Conservation (phyloP, 352 stramenopile genomes). For the Pythium insidiosum region DNA sequence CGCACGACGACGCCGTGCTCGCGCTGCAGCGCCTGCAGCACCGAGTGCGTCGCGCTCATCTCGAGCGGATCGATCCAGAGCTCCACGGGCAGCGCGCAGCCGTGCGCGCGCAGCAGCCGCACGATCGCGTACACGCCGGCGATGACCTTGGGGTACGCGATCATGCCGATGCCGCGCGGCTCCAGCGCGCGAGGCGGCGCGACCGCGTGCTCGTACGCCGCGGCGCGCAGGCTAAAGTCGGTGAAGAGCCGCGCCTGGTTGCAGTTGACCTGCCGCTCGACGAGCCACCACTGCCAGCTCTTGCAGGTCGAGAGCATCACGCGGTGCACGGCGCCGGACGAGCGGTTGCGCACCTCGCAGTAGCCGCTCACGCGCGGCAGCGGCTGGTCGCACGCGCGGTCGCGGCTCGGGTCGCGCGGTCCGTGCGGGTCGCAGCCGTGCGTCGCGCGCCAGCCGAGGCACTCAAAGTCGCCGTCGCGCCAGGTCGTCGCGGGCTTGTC, state of each 20-base stretch:
- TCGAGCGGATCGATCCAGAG: slow-evolving; percentile 44
- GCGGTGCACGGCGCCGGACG: slow-evolving; percentile 36
- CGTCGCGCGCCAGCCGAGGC: slow-evolving; percentile 64
- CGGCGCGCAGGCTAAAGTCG: slow-evolving; percentile 56
- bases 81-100: slow-evolving; percentile 39
- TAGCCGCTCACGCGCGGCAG: slow-evolving; percentile 46
- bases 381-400: slow-evolving; percentile 33
- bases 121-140: slow-evolving; percentile 69
- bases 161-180: slow-evolving; percentile 50
- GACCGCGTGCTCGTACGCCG: slow-evolving; percentile 27
- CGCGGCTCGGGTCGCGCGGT: slow-evolving; percentile 23
- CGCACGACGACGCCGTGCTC: slow-evolving; percentile 50
- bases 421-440: slow-evolving; percentile 55
- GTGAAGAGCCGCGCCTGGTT: slow-evolving; percentile 49
- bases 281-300: slow-evolving; percentile 51
- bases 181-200: slow-evolving; percentile 5
- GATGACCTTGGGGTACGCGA: slow-evolving; percentile 59
- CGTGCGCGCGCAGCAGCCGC: slow-evolving; percentile 32
- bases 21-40: slow-evolving; percentile 41
- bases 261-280: slow-evolving; percentile 38
- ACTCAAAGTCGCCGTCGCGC: slow-evolving; percentile 59
- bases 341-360: slow-evolving; percentile 63
- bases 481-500: slow-evolving; percentile 29
- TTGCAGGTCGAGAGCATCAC: slow-evolving; percentile 74
- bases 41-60: slow-evolving; percentile 48